Evolutionary conservation across 257 asterid species (phyloP).

Genomic region (Lithospermum erythrorhizon): DNA sequence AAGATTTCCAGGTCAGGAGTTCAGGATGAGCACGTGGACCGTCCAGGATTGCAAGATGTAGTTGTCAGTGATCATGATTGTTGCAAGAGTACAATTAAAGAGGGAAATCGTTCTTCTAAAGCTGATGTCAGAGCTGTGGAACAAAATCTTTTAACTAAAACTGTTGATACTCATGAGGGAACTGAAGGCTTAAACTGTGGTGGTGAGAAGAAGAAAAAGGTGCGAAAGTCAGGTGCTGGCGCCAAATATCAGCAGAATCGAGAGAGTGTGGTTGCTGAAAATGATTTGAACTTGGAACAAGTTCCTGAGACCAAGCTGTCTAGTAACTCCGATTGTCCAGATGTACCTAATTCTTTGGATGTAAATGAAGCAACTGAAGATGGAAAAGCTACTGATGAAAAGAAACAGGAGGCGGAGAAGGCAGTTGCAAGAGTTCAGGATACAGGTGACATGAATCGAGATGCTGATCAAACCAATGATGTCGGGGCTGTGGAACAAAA

Average conservation of each 20-base stretch:
- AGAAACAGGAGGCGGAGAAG: neutral
- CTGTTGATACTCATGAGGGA: too few relatives aligned
- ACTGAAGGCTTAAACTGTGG: slow-evolving; percentile 2
- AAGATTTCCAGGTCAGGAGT: slow-evolving; percentile 14
- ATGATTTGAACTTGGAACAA: slow-evolving; percentile 6
- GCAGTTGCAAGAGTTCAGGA: slow-evolving; percentile 17
- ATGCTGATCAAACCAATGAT: neutral
- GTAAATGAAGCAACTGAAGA: slow-evolving; percentile 15
- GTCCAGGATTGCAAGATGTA: too few relatives aligned
- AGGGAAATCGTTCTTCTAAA: neutral
- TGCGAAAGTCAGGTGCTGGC: slow-evolving; percentile 10
- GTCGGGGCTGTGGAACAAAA: too few relatives aligned
- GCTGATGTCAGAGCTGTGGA: slow-evolving; percentile 8
- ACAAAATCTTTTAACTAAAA: slow-evolving; percentile 4
- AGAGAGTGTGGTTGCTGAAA: slow-evolving; percentile 4
- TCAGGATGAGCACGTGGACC: neutral
- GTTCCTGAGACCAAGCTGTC: slow-evolving; percentile 4
- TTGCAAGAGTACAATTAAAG: too few relatives aligned
- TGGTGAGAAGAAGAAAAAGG: slow-evolving; percentile 33
- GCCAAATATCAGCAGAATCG: neutral
- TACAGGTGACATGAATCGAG: slow-evolving; percentile 21
- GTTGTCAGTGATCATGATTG: too few relatives aligned
- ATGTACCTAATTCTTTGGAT: slow-evolving; percentile 14
- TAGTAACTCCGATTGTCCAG: slow-evolving; percentile 6
- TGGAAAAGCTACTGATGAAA: slow-evolving; percentile 4